Evolutionary conservation across 2,329 filamentous ascomycete genomes (phyloP).

Genomic region (Colletotrichum limetticola): DNA sequence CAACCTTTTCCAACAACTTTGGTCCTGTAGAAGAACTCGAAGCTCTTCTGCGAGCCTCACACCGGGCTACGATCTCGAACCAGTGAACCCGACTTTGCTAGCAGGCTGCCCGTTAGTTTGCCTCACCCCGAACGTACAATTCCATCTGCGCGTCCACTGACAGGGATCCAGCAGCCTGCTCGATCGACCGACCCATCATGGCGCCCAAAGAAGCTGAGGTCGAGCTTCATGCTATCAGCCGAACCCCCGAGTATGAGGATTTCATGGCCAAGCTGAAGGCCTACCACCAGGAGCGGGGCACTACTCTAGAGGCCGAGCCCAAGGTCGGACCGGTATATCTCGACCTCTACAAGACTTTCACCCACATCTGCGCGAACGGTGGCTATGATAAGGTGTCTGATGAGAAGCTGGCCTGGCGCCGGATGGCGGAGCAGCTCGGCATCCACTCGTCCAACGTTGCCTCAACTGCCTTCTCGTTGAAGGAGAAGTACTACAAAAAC

Average conservation of each 20-base stretch:
- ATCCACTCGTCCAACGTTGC: conserved; percentile 80
- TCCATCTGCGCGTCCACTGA: neutral
- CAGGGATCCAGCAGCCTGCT: neutral
- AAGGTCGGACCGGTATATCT: conserved; percentile 82
- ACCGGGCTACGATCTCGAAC: neutral
- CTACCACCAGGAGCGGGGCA: conserved; percentile 84
- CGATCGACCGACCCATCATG: conserved; percentile 7
- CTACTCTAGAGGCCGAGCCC: conserved; percentile 81
- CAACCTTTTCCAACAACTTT: neutral
- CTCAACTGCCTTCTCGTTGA: conserved; percentile 86
- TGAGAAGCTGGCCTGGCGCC: conserved; percentile 88
- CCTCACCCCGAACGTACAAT: neutral
- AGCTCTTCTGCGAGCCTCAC: conserved; percentile 9
- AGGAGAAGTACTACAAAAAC: conserved; percentile 91
- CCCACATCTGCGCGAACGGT: conserved; percentile 78
- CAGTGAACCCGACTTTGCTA: neutral
- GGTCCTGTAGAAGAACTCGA: neutral
- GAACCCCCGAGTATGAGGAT: conserved; percentile 77
- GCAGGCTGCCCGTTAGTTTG: neutral
- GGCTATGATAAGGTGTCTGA: conserved; percentile 88
- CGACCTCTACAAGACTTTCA: conserved; percentile 83
- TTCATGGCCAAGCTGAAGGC: conserved; percentile 79
- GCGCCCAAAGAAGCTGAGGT: conserved; percentile 42
- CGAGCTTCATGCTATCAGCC: conserved; percentile 61
- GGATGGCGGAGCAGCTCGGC: conserved; percentile 80